A percentile compares a stretch with the other conserved stretches of the same genome.
phyloP scores from a whole-genome alignment of 148 eudicot genomes.

The Rhododendron griersonianum region DNA sequence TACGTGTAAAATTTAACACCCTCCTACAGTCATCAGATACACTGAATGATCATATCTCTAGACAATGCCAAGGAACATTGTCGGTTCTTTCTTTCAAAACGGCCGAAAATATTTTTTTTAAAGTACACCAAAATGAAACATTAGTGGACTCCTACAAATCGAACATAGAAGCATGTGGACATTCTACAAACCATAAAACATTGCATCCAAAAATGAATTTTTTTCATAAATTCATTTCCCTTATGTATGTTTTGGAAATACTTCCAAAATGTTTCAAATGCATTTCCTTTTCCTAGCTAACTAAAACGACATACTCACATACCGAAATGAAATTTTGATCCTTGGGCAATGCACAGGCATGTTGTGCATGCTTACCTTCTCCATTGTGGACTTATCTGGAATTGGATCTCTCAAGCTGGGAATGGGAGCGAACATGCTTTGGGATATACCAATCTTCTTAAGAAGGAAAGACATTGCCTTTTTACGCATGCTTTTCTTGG shows the following conservation, averaged over 20 bases:
- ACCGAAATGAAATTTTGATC: not conserved
- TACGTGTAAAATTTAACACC: not conserved
- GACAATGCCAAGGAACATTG: not conserved
- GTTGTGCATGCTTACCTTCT: constrained; percentile 44
- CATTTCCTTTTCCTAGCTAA: not conserved
- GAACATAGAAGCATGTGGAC: not conserved
- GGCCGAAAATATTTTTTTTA: not conserved
- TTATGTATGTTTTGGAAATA: not conserved
- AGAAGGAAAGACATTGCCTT: constrained; percentile 60
- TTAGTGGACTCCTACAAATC: not conserved
- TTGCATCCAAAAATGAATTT: not conserved
- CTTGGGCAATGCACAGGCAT: not conserved
- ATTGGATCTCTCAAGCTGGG: constrained; percentile 47
- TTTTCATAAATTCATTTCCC: not conserved
- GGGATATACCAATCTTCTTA: constrained; percentile 56
- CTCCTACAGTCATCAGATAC: not conserved
- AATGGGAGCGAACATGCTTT: constrained; percentile 34
- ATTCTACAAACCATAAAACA: not conserved
- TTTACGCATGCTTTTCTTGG: constrained; percentile 32
- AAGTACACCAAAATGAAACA: not conserved
- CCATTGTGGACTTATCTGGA: constrained; percentile 49
- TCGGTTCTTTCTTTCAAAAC: not conserved
- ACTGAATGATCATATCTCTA: not conserved
- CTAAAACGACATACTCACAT: not conserved
- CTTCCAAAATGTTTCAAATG: not conserved